phyloP scores from a whole-genome alignment of 768 basidiomycete genomes.

The Pholiota molesta region DNA sequence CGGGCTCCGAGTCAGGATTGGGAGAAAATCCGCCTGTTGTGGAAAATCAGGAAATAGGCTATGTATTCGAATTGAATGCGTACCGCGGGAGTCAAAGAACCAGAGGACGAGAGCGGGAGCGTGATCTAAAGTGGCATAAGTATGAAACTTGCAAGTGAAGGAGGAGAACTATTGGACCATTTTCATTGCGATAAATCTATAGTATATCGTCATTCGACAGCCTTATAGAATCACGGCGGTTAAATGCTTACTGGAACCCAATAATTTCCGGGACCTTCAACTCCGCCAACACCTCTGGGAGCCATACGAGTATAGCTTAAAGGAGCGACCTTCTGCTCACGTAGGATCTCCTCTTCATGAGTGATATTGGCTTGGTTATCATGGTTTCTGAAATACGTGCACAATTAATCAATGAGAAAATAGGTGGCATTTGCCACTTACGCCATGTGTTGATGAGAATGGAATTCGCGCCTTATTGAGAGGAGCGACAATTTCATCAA shows the following conservation, averaged over 20 bases:
- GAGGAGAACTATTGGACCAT: conserved; percentile 29
- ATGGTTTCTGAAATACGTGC: conserved; percentile 58
- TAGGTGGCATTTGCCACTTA: conserved; percentile 32
- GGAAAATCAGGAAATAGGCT: not conserved
- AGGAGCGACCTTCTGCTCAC: conserved; percentile 58
- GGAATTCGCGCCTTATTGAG: conserved; percentile 59
- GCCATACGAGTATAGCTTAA: conserved; percentile 66
- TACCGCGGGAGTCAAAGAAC: conserved; percentile 84
- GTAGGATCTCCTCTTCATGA: conserved; percentile 67
- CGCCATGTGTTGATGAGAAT: conserved; percentile 72
- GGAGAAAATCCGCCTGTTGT: conserved; percentile 54
- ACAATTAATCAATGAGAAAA: not conserved
- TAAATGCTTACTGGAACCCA: conserved; percentile 69
- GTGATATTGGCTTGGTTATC: conserved; percentile 77
- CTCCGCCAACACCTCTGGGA: conserved; percentile 62
- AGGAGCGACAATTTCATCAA: conserved; percentile 68
- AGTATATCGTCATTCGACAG: not conserved
- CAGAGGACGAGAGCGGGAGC: conserved; percentile 60
- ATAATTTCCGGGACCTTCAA: conserved; percentile 68
- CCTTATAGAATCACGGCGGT: not conserved
- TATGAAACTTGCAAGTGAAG: not conserved
- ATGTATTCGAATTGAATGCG: not conserved
- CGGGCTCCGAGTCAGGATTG: conserved; percentile 39
- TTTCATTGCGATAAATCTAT: conserved; percentile 19
- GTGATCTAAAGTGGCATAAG: conserved; percentile 37